Percentiles rank a stretch among this genome's conserved stretches.
phyloP scores from a whole-genome alignment of 2,329 filamentous ascomycete genomes.

The Colletotrichum chlorophyti region DNA sequence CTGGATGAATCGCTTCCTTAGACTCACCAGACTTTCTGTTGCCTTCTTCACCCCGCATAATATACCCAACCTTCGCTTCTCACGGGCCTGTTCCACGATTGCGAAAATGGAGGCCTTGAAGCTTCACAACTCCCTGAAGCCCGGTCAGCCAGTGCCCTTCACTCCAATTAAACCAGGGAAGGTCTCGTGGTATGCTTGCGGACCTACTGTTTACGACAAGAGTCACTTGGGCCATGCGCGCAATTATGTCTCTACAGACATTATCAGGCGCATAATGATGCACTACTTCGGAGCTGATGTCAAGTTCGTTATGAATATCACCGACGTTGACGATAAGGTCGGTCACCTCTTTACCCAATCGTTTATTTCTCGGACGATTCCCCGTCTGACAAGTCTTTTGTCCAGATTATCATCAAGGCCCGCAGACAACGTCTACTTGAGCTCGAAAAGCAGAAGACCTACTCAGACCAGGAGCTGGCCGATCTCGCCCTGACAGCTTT shows the following conservation, averaged over 20 bases:
- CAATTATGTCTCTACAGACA: constrained; percentile 92
- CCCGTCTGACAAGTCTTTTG: neutral
- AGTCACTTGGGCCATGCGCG: constrained; percentile 83
- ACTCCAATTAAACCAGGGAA: constrained; percentile 74
- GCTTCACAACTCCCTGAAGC: constrained; percentile 80
- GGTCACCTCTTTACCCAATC: neutral
- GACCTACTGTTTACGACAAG: constrained; percentile 85
- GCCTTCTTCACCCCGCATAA: constrained; percentile 36
- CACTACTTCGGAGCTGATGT: constrained; percentile 86
- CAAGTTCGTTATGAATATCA: constrained; percentile 92
- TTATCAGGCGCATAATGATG: constrained; percentile 80
- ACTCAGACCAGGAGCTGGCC: constrained; percentile 52
- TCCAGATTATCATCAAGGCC: constrained; percentile 65
- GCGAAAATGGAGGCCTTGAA: constrained; percentile 65
- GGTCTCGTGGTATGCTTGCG: constrained; percentile 88
- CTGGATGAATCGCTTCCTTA: constrained; percentile 42
- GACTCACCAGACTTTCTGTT: constrained; percentile 35
- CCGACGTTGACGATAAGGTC: constrained; percentile 81
- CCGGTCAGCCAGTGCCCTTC: constrained; percentile 76
- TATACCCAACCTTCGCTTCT: constrained; percentile 33
- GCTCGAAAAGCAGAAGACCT: constrained; percentile 75
- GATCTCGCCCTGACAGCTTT: constrained; percentile 61
- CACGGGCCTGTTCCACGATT: constrained; percentile 43
- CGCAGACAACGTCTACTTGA: constrained; percentile 83
- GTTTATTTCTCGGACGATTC: too few species aligned